phyloP scores from a whole-genome alignment of 371 early-diverging fungal species.

The Apophysomyces elegans region DNA sequence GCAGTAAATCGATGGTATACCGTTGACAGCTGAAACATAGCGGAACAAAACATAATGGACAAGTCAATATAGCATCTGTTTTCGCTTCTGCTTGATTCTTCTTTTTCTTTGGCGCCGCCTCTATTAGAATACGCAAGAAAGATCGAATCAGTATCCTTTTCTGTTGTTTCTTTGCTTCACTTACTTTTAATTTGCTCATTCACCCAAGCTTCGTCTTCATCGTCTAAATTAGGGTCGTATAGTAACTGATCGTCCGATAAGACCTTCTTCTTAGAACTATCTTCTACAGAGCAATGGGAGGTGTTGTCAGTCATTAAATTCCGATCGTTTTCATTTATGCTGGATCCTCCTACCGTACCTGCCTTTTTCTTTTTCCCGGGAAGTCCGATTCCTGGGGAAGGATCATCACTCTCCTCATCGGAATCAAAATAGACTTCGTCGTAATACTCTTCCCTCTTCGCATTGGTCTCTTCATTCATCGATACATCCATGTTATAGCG shows the following conservation, averaged over 20 bases:
- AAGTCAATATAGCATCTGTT: constrained; percentile 70
- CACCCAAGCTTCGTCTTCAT: constrained; percentile 64
- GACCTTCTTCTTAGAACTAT: neutral
- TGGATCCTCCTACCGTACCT: neutral
- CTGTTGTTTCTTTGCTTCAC: constrained; percentile 14
- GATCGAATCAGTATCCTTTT: neutral
- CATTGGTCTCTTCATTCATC: too few species aligned
- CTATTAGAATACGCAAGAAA: neutral
- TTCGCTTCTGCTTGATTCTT: constrained; percentile 31
- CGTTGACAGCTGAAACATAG: constrained; percentile 72
- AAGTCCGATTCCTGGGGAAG: constrained; percentile 20
- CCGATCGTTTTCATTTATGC: neutral
- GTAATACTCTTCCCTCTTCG: constrained; percentile 31
- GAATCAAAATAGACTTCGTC: constrained; percentile 59
- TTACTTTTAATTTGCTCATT: constrained; percentile 54
- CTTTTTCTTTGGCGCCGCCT: constrained; percentile 16
- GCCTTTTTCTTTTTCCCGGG: constrained; percentile 10
- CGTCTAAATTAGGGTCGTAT: constrained; percentile 64
- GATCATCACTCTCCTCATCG: constrained; percentile 39
- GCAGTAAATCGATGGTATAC: constrained; percentile 30
- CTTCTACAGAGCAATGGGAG: neutral
- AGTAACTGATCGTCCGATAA: constrained; percentile 37
- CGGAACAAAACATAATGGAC: constrained; percentile 69
- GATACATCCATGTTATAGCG: too few species aligned
- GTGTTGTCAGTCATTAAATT: constrained; percentile 17